Percentiles rank a stretch among this genome's conserved stretches.
phyloP scores from a whole-genome alignment of 2,329 filamentous ascomycete genomes.

The Gnomoniopsis sp. region DNA sequence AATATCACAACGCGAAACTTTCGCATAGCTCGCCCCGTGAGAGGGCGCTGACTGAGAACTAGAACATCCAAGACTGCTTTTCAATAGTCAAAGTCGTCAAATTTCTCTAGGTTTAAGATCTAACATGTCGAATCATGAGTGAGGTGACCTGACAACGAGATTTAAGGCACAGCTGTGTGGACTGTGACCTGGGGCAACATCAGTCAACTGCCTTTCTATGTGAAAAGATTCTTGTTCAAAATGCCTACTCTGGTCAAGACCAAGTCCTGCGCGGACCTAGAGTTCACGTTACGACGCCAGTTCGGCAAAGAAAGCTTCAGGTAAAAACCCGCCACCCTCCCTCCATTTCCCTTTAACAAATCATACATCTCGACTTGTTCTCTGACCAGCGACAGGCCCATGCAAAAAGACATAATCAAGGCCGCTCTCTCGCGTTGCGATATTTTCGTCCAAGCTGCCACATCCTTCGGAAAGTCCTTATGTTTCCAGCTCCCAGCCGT shows the following conservation, averaged over 20 bases:
- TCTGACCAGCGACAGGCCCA: conserved; percentile 52
- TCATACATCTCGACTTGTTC: not conserved
- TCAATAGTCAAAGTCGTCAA: no score
- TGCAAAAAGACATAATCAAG: conserved; percentile 83
- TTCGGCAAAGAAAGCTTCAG: conserved; percentile 74
- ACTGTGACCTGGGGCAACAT: not conserved
- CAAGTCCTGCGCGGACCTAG: conserved; percentile 60
- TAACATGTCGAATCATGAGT: not conserved
- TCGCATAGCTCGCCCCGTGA: no score
- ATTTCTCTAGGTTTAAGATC: not conserved
- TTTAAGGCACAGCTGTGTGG: conserved; percentile 5
- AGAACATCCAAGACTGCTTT: no score
- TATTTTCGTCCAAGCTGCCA: conserved; percentile 90
- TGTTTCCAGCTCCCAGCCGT: conserved; percentile 92
- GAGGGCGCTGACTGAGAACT: no score
- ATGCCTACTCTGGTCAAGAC: conserved; percentile 42
- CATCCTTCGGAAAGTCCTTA: conserved; percentile 87
- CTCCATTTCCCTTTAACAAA: not conserved
- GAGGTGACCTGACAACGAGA: conserved; percentile 7
- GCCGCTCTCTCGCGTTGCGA: conserved; percentile 79
- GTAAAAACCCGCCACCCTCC: conserved; percentile 40
- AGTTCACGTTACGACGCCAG: conserved; percentile 69
- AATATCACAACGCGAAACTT: no score
- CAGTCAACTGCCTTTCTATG: not conserved
- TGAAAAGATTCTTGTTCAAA: conserved; percentile 6